Evolutionary conservation across 2,329 filamentous ascomycete genomes (phyloP).

Genomic region (Aspergillus floridensis): DNA sequence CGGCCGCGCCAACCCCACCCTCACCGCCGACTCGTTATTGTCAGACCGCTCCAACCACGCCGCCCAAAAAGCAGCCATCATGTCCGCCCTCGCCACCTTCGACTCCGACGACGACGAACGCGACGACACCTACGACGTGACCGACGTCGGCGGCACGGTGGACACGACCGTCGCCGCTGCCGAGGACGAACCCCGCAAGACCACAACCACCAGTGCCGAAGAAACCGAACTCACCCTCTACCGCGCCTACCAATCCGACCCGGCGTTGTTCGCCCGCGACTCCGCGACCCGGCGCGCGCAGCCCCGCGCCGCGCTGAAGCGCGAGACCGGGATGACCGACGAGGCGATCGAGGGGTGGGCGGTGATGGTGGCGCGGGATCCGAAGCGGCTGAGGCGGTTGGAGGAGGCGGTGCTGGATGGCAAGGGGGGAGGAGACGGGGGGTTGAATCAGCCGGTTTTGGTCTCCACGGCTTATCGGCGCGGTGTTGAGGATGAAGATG

Average conservation of each 20-base stretch:
- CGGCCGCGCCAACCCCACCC: constrained; percentile 63
- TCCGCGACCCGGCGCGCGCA: constrained; percentile 65
- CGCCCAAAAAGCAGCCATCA: constrained; percentile 77
- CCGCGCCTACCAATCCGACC: constrained; percentile 64
- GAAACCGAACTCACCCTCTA: constrained; percentile 69
- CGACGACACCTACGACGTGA: constrained; percentile 93
- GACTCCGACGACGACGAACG: constrained; percentile 94
- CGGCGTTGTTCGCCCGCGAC: constrained; percentile 69
- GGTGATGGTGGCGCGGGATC: constrained; percentile 75
- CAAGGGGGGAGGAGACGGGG: constrained; percentile 19
- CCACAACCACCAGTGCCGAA: constrained; percentile 29
- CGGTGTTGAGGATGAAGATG: constrained; percentile 49
- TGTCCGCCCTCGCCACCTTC: constrained; percentile 83
- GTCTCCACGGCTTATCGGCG: constrained; percentile 63
- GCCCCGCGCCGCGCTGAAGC: constrained; percentile 62
- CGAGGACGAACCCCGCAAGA: constrained; percentile 40
- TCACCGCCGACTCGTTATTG: constrained; percentile 71
- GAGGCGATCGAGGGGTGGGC: constrained; percentile 94
- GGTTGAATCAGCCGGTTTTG: constrained; percentile 60
- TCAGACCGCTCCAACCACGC: constrained; percentile 60
- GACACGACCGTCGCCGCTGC: constrained; percentile 59
- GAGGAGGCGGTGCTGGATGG: constrained; percentile 67
- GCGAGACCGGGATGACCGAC: constrained; percentile 83
- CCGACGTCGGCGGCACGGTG: constrained; percentile 85
- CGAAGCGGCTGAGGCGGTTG: constrained; percentile 64